Conservation (phyloP, 768 basidiomycete species). For the Hygrocybe coccinea region DNA sequence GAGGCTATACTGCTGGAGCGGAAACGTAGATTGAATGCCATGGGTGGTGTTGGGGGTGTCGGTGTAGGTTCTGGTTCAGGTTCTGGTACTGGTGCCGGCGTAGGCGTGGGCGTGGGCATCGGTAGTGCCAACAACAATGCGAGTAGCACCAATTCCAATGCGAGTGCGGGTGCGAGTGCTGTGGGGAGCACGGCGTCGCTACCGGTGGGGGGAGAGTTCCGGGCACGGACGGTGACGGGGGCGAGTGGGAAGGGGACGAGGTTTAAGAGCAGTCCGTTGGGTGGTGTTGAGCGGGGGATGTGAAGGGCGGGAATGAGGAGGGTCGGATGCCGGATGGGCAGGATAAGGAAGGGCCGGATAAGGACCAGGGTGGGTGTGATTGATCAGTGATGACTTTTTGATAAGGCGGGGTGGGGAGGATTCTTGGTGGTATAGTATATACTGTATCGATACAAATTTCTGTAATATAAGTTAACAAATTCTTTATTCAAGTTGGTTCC, state of each 20-base stretch:
- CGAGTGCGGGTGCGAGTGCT: neutral
- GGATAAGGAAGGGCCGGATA: constrained; percentile 4
- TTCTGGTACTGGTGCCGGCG: no score
- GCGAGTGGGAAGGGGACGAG: constrained; percentile 43
- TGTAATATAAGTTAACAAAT: no score
- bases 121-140: no score
- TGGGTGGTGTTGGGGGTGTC: neutral
- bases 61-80: no score
- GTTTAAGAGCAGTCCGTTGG: constrained; percentile 74
- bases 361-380: neutral
- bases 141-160: neutral
- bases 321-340: neutral
- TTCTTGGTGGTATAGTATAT: no score
- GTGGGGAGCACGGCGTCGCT: neutral
- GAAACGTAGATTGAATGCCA: constrained; percentile 45
- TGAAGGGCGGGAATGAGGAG: neutral
- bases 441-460: no score
- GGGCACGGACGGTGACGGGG: neutral
- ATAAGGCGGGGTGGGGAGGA: no score
- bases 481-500: no score
- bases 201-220: neutral
- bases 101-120: no score
- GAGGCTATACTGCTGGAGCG: constrained; percentile 66
- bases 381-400: no score
- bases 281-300: constrained; percentile 34